Evolutionary conservation across 1,139 yeast genomes (phyloP).

Genomic region (Suhomyces kunorum): DNA sequence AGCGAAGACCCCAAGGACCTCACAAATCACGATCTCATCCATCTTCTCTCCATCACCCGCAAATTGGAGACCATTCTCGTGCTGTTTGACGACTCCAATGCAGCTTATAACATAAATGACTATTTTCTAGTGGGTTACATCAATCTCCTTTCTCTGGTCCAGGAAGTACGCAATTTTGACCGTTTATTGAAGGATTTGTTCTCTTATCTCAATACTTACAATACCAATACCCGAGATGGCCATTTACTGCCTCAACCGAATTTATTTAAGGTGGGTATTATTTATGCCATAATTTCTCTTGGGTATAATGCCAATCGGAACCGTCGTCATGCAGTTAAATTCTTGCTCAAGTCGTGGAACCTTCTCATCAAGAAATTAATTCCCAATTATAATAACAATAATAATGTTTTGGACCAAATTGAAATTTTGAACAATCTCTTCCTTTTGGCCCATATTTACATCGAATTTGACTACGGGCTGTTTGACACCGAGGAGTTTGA

Average conservation of each 20-base stretch:
- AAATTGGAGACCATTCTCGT: constrained; percentile 28
- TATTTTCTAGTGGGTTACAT: constrained; percentile 38
- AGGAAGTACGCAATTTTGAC: constrained; percentile 23
- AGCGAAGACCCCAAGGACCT: constrained; percentile 13
- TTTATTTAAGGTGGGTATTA: constrained; percentile 20
- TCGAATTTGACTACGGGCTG: constrained; percentile 30
- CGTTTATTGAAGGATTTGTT: constrained; percentile 29
- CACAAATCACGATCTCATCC: constrained; percentile 29
- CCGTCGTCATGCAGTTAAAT: constrained; percentile 27
- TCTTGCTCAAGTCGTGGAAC: constrained; percentile 47
- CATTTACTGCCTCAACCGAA: constrained; percentile 12
- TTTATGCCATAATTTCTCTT: constrained; percentile 19
- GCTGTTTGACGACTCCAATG: constrained; percentile 20
- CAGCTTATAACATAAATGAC: constrained; percentile 25
- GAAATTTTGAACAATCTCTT: constrained; percentile 40
- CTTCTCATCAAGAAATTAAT: constrained; percentile 44
- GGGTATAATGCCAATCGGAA: constrained; percentile 18
- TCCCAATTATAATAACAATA: constrained; percentile 36
- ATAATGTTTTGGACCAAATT: constrained; percentile 40
- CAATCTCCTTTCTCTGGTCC: constrained; percentile 21
- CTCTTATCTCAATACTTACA: constrained; percentile 27
- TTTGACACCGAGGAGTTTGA: constrained; percentile 16
- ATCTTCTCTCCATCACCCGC: constrained; percentile 37
- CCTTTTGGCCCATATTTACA: constrained; percentile 32
- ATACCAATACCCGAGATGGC: constrained; percentile 10